A percentile compares a stretch with the other conserved stretches of the same genome.
Evolutionary conservation across 495 filamentous ascomycete species (phyloP).

Genomic region (Aspergillus panamensis): DNA sequence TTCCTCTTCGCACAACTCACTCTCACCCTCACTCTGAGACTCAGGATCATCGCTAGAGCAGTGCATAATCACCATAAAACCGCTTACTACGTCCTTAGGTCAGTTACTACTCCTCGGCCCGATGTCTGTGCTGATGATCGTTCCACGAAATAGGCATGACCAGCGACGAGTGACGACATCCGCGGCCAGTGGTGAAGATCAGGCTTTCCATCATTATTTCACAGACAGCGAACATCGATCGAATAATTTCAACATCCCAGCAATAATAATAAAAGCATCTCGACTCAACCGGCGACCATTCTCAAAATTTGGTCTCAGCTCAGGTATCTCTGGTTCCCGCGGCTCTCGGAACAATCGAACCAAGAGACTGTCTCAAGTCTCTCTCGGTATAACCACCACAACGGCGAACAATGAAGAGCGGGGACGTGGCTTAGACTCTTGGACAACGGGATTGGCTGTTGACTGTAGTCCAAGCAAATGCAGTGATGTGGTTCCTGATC

Average conservation of each 20-base stretch:
- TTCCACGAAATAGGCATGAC: no score
- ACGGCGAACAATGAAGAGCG: not conserved
- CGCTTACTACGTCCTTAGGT: no score
- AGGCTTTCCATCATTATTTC: no score
- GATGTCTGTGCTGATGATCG: no score
- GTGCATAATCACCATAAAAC: not conserved
- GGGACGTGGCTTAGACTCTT: not conserved
- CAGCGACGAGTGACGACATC: no score
- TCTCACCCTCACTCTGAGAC: not conserved
- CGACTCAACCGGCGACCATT: not conserved
- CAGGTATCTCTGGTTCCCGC: not conserved
- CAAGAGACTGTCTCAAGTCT: not conserved
- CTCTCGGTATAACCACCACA: not conserved
- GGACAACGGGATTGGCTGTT: constrained; percentile 6
- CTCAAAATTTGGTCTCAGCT: not conserved
- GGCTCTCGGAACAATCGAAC: not conserved
- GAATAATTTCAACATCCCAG: not conserved
- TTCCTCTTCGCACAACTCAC: not conserved
- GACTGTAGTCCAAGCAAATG: not conserved
- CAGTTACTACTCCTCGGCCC: no score
- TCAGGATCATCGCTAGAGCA: not conserved
- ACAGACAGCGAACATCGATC: no score
- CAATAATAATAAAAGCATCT: not conserved
- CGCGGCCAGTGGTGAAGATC: no score
- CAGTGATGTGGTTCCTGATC: not conserved